A percentile compares a stretch with the other conserved stretches of the same genome.
Evolutionary conservation across 768 basidiomycete genomes (phyloP).

Genomic region (Fomitopsis serialis): DNA sequence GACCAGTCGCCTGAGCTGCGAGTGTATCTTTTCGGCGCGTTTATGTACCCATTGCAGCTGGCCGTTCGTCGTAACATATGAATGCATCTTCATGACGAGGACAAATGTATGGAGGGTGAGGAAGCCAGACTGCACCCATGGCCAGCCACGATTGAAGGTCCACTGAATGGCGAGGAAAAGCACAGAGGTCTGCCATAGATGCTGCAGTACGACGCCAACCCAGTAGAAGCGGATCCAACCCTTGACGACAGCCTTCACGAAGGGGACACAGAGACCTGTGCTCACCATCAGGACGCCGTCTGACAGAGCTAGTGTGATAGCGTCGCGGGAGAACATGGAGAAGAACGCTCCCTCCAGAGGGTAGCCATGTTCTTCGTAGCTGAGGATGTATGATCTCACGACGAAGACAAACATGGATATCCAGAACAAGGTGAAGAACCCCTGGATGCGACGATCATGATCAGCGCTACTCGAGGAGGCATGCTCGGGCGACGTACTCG

Average conservation of each 20-base stretch:
- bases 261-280: slow-evolving; percentile 78
- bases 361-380: slow-evolving; percentile 73
- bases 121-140: slow-evolving; percentile 95
- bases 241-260: slow-evolving; percentile 68
- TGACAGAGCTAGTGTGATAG: slow-evolving; percentile 71
- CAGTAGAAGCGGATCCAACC: slow-evolving; percentile 82
- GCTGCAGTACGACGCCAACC: slow-evolving; percentile 74
- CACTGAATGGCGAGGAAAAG: slow-evolving; percentile 75
- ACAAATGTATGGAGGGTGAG: slow-evolving; percentile 83
- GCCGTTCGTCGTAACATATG: slow-evolving; percentile 86
- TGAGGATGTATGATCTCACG: slow-evolving; percentile 69
- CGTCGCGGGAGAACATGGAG: slow-evolving; percentile 83
- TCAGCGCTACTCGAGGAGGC: slow-evolving; percentile 3
- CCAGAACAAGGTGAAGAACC: slow-evolving; percentile 96
- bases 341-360: slow-evolving; percentile 80
- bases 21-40: slow-evolving; percentile 39
- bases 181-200: slow-evolving; percentile 67
- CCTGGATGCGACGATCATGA: slow-evolving; percentile 36
- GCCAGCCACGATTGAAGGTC: slow-evolving; percentile 95
- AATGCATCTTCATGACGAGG: slow-evolving; percentile 96
- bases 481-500: slow-evolving; percentile 41
- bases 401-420: slow-evolving; percentile 81
- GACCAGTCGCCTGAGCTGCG: slow-evolving; percentile 42
- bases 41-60: slow-evolving; percentile 56
- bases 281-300: slow-evolving; percentile 77